Conservation (phyloP, 164 flowering plant genomes). For the Dillenia turbinata region DNA sequence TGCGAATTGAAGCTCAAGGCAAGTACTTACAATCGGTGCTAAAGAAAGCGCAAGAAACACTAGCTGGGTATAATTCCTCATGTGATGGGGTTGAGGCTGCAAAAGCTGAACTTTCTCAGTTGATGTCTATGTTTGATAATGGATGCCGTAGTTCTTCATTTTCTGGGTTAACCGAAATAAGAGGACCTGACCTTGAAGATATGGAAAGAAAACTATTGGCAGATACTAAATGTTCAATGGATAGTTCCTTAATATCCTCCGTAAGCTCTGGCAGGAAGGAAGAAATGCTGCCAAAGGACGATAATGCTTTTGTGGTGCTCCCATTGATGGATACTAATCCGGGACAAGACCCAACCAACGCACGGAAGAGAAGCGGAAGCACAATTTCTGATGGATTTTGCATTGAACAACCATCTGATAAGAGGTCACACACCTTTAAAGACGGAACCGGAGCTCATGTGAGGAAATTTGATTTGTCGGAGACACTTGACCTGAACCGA, state of each 20-base stretch:
- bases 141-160: slow-evolving; percentile 43
- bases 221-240: slow-evolving; percentile 41
- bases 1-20: slow-evolving; percentile 94
- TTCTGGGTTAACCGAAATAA: slow-evolving; percentile 56
- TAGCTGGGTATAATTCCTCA: slow-evolving; percentile 49
- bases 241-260: slow-evolving; percentile 60
- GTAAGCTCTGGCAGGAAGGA: slow-evolving; percentile 52
- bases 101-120: slow-evolving; percentile 54
- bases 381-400: slow-evolving; percentile 25
- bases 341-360: slow-evolving; percentile 14
- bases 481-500: slow-evolving; percentile 51
- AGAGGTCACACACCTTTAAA: slow-evolving; percentile 16
- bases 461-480: slow-evolving; percentile 21
- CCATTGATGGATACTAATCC: slow-evolving; percentile 26
- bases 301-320: slow-evolving; percentile 21
- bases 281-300: slow-evolving; percentile 19
- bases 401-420: slow-evolving; percentile 33
- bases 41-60: slow-evolving; percentile 80
- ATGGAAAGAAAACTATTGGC: slow-evolving; percentile 18
- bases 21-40: slow-evolving; percentile 79
- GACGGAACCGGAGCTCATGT: slow-evolving; percentile 13
- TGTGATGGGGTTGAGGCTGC: slow-evolving; percentile 47
- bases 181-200: slow-evolving; percentile 21
- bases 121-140: slow-evolving; percentile 56
- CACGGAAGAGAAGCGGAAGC: slow-evolving; percentile 46